Conservation (phyloP, 257 asterid species). For the Primulina eburnea region DNA sequence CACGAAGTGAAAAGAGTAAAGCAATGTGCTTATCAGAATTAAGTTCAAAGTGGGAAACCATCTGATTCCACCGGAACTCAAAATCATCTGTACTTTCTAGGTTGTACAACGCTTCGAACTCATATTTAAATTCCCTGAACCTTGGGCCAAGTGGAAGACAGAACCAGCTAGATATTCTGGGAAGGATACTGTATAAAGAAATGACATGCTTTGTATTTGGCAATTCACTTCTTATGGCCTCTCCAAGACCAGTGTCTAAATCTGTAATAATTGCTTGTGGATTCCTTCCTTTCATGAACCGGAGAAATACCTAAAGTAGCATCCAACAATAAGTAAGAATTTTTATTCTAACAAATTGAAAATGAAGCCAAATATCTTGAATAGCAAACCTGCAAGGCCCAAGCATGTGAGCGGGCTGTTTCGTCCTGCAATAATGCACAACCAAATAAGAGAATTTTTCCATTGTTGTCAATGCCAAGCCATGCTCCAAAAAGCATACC, state of each 20-base stretch:
- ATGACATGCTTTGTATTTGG: conserved; percentile 61
- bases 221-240: conserved; percentile 60
- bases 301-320: conserved; percentile 51
- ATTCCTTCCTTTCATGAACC: conserved; percentile 55
- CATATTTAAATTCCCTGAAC: conserved; percentile 46
- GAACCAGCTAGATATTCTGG: conserved; percentile 56
- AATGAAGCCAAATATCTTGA: conserved; percentile 16
- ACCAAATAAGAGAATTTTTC: conserved; percentile 52
- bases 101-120: conserved; percentile 46
- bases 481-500: conserved; percentile 58
- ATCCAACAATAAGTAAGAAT: conserved; percentile 28
- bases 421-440: conserved; percentile 65
- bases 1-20: conserved; percentile 49
- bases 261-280: conserved; percentile 66
- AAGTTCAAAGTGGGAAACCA: conserved; percentile 46
- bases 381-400: conserved; percentile 56
- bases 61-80: conserved; percentile 41
- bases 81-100: conserved; percentile 46
- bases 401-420: conserved; percentile 41
- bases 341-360: conserved; percentile 10
- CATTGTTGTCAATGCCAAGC: conserved; percentile 64
- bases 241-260: conserved; percentile 51
- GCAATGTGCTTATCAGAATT: conserved; percentile 57
- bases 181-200: conserved; percentile 42
- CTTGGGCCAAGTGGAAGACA: conserved; percentile 55